Percentiles rank a stretch among this genome's conserved stretches.
Conservation (phyloP, 306 rosid species). For the Luffa aegyptiaca region DNA sequence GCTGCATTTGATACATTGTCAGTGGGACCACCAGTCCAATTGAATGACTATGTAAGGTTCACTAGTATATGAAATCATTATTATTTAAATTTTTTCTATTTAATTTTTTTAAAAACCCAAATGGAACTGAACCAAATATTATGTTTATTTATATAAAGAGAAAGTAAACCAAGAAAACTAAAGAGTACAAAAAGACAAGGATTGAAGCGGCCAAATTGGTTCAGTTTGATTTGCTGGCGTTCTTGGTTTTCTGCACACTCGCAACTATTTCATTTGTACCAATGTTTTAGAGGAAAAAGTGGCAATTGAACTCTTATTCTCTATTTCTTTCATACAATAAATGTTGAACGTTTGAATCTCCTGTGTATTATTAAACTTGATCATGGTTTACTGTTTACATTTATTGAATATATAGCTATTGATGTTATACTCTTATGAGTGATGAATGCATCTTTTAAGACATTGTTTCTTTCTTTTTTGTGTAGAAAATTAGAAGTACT, state of each 20-base stretch:
- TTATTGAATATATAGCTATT: background rate
- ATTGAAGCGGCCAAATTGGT: background rate
- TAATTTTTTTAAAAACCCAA: background rate
- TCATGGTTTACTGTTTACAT: background rate
- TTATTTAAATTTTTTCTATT: background rate
- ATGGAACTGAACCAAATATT: background rate
- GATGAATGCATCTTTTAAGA: background rate
- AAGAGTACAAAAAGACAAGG: background rate
- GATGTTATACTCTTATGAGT: background rate
- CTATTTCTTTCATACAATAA: background rate
- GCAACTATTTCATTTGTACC: background rate
- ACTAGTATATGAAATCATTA: conserved; percentile 7
- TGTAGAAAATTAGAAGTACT: conserved; percentile 40
- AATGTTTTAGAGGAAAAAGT: background rate
- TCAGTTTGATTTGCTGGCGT: background rate
- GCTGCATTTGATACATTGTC: conserved; percentile 65
- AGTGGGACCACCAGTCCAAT: conserved; percentile 70
- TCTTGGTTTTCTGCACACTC: background rate
- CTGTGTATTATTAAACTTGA: background rate
- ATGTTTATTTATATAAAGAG: background rate
- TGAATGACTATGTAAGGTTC: conserved; percentile 45
- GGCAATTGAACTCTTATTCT: background rate
- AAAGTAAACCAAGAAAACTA: background rate
- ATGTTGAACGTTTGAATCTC: background rate
- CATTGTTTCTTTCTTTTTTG: conserved; percentile 6